Evolutionary conservation across 2,329 filamentous ascomycete species (phyloP).

Genomic region (Xylaria sp.): DNA sequence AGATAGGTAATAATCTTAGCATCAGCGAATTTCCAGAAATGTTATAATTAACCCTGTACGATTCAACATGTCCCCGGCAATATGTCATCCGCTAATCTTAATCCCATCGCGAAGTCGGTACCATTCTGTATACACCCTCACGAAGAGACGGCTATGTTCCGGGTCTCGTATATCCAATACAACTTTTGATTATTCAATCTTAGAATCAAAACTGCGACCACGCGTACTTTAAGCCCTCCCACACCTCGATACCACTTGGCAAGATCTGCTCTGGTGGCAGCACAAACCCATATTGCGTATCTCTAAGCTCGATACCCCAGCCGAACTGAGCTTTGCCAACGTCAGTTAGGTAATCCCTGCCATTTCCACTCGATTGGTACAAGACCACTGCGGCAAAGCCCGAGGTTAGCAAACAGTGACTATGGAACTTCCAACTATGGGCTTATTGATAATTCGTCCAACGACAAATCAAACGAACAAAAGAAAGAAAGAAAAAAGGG

Average conservation of each 20-base stretch:
- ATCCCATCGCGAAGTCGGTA: neutral
- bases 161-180: neutral
- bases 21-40: neutral
- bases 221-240: conserved; percentile 46
- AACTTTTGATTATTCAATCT: neutral
- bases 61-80: neutral
- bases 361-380: conserved; percentile 46
- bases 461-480: neutral
- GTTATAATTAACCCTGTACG: neutral
- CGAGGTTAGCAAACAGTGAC: neutral
- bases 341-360: conserved; percentile 45
- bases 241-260: conserved; percentile 51
- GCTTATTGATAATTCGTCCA: neutral
- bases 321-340: conserved; percentile 50
- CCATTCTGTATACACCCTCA: neutral
- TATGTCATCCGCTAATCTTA: neutral
- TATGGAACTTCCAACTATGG: neutral
- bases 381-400: conserved; percentile 33
- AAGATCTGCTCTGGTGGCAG: conserved; percentile 53
- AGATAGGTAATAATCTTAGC: neutral
- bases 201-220: conserved; percentile 37
- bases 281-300: conserved; percentile 52
- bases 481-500: neutral
- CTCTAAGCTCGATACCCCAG: conserved; percentile 54
- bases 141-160: neutral